A percentile compares a stretch with the other conserved stretches of the same genome.
Evolutionary conservation across 345 rosid genomes (phyloP).

Genomic region (Hypericum perforatum): DNA sequence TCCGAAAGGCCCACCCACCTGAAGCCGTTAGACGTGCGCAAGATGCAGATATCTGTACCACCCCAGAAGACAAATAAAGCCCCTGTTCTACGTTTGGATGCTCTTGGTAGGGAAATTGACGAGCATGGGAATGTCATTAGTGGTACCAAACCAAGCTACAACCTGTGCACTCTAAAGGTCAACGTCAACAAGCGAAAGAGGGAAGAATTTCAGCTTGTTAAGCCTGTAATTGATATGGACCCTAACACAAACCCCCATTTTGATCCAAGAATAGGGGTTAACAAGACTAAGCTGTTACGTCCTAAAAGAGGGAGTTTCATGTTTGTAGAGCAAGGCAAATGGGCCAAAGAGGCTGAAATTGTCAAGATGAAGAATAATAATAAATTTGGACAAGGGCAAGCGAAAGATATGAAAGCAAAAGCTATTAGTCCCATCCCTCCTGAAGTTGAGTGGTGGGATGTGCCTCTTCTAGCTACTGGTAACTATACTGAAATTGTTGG

Average conservation of each 20-base stretch:
- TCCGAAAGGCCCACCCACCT: no score
- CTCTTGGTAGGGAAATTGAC: conserved; percentile 92
- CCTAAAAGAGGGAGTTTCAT: conserved; percentile 82
- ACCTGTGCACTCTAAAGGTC: conserved; percentile 96
- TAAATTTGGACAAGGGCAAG: conserved; percentile 94
- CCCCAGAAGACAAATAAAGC: conserved; percentile 78
- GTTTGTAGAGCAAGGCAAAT: conserved; percentile 98
- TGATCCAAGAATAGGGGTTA: conserved; percentile 75
- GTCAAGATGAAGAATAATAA: conserved; percentile 79
- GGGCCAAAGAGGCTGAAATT: conserved; percentile 79
- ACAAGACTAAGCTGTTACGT: conserved; percentile 72
- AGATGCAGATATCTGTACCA: conserved; percentile 32
- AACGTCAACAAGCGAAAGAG: conserved; percentile 94
- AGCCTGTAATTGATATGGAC: conserved; percentile 82
- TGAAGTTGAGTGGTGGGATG: conserved; percentile 97
- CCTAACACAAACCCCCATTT: conserved; percentile 72
- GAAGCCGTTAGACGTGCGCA: no score
- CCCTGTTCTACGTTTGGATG: conserved; percentile 85
- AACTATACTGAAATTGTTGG: conserved; percentile 46
- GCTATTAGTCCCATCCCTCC: conserved; percentile 89
- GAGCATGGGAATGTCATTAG: conserved; percentile 86
- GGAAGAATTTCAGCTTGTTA: conserved; percentile 90
- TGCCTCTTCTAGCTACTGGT: conserved; percentile 38
- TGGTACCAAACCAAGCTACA: conserved; percentile 72
- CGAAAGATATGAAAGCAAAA: conserved; percentile 79